Evolutionary conservation across 2,329 filamentous ascomycete genomes (phyloP).

Genomic region (Leptosphaerulina australis): DNA sequence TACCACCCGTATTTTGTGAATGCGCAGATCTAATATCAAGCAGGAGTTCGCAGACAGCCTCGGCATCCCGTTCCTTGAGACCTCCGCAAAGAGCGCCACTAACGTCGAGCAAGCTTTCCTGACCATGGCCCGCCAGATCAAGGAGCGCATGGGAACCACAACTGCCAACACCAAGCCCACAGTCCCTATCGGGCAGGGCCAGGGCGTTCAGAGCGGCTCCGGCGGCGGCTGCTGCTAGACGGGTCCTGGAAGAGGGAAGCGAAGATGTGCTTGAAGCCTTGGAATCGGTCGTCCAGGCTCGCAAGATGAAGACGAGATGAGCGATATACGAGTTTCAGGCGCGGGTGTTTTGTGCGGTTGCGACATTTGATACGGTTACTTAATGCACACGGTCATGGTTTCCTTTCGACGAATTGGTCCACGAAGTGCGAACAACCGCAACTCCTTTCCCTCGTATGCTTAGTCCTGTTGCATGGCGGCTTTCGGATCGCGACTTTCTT

Average conservation of each 20-base stretch:
- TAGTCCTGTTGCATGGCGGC: background rate
- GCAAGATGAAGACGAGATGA: conserved; percentile 10
- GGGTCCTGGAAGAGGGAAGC: conserved; percentile 1
- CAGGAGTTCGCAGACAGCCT: conserved; percentile 99
- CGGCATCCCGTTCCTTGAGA: conserved; percentile 99
- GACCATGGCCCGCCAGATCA: conserved; percentile 99
- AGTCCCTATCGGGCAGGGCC: conserved; percentile 92
- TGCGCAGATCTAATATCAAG: conserved; percentile 22
- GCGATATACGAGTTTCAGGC: conserved; percentile 18
- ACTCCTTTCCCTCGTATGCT: conserved; percentile 2
- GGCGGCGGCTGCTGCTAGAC: conserved; percentile 89
- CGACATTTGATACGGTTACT: conserved; percentile 19
- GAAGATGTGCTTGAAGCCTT: conserved; percentile 7
- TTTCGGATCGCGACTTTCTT: conserved; percentile 3
- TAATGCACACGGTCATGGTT: conserved; percentile 21
- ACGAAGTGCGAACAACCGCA: background rate
- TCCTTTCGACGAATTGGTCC: conserved; percentile 9
- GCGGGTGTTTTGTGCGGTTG: conserved; percentile 19
- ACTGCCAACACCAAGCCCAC: conserved; percentile 98
- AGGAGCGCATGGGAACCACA: conserved; percentile 98
- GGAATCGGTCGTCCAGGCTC: conserved; percentile 6
- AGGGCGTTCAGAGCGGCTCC: conserved; percentile 87
- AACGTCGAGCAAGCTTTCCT: conserved; percentile 99
- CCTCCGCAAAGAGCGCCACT: conserved; percentile 98
- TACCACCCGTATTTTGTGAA: background rate